These are phyloP conservation scores for Ascochyta rabiei DNA, from an alignment of 2,329 filamentous ascomycete genomes.

Conservation along the genomic window DNA sequence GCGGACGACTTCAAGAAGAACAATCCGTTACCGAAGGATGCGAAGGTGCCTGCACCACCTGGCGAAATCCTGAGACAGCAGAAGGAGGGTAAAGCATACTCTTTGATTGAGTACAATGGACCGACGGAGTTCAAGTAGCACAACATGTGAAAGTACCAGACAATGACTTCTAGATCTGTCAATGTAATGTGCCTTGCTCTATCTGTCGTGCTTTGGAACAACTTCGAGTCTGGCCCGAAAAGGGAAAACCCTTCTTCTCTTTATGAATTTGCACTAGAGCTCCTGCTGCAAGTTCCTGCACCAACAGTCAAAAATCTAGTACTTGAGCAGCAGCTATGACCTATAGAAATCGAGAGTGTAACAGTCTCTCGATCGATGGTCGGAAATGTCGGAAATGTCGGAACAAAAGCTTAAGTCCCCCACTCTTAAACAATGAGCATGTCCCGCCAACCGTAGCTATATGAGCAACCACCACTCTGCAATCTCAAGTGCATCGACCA, in stretches of 20 bases:
- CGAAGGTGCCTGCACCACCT: conserved; percentile 62
- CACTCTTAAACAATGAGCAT: conserved; percentile 26
- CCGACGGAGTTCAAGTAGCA: conserved; percentile 17
- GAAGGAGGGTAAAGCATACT: conserved; percentile 37
- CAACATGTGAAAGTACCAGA: not conserved
- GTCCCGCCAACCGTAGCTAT: conserved; percentile 14
- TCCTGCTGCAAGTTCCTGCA: too few relatives aligned
- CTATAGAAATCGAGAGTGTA: not conserved
- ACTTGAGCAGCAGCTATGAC: not conserved
- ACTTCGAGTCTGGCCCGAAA: not conserved
- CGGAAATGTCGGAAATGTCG: conserved; percentile 10
- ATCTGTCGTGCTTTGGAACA: not conserved
- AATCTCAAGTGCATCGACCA: not conserved
- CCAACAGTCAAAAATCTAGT: too few relatives aligned
- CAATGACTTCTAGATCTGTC: not conserved
- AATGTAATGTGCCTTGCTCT: not conserved
- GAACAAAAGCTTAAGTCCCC: conserved; percentile 24
- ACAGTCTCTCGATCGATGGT: not conserved
- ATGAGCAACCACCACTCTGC: conserved; percentile 5
- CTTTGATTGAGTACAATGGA: conserved; percentile 27
- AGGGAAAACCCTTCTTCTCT: not conserved
- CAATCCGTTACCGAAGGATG: conserved; percentile 62
- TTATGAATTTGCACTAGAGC: not conserved
- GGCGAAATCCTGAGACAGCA: conserved; percentile 59
- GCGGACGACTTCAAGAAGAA: conserved; percentile 73